A percentile compares a stretch with the other conserved stretches of the same genome.
These are phyloP conservation scores for Phyllosticta citribraziliensis DNA, from an alignment of 2,329 filamentous ascomycete genomes.

Conservation along the genomic window DNA sequence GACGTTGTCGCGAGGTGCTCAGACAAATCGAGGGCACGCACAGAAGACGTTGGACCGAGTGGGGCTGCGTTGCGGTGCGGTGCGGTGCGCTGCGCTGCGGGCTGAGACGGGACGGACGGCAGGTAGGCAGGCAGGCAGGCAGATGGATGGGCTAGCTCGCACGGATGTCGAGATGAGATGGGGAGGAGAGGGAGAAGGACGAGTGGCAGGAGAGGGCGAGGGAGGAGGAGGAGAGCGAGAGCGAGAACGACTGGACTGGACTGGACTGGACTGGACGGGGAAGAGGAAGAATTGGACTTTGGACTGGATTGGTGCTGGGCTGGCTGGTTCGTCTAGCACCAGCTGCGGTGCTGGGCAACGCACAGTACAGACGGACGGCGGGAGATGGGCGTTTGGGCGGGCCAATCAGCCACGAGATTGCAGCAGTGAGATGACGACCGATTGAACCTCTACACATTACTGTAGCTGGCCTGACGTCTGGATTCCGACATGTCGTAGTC, in stretches of 20 bases:
- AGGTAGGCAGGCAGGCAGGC: not conserved
- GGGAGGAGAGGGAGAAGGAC: not conserved
- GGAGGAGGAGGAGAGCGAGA: not conserved
- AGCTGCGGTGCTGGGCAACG: not conserved
- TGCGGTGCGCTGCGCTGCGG: not conserved
- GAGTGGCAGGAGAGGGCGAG: not conserved
- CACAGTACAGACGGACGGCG: slow-evolving; percentile 6
- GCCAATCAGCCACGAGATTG: slow-evolving; percentile 7
- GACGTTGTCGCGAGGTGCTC: not conserved
- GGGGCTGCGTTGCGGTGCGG: not conserved
- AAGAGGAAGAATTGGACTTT: too few relatives aligned
- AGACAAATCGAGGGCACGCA: not conserved
- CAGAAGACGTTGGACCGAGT: not conserved
- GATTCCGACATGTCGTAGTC: not conserved
- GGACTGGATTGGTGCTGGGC: too few relatives aligned
- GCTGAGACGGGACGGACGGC: not conserved
- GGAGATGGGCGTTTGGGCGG: slow-evolving; percentile 6
- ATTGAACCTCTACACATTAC: not conserved
- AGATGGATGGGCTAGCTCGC: not conserved
- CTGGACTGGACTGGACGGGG: too few relatives aligned
- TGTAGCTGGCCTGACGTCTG: not conserved
- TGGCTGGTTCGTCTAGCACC: too few relatives aligned
- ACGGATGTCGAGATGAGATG: not conserved
- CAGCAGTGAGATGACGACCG: not conserved
- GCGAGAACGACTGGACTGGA: too few relatives aligned